Evolutionary conservation across 1,139 yeast genomes (phyloP), one percentile per base, ranked within the genome.

Genomic region (Suhomyces ambrosiae): DNA sequence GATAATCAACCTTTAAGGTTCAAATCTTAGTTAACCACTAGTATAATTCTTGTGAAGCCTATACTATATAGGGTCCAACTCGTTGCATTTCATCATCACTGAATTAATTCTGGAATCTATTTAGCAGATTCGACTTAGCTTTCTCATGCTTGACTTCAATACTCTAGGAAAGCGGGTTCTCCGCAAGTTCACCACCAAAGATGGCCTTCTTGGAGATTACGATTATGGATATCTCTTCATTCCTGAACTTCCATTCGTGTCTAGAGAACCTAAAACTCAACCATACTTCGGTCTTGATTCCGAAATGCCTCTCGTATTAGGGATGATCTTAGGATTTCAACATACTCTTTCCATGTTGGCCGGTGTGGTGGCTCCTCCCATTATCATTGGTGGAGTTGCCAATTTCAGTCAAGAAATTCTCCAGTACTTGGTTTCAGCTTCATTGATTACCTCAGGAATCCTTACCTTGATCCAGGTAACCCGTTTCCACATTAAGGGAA

Each of bases 281-380:
- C 95, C 95, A 9, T 88, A 88, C 60, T 88, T 88, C 53, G 88
- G 92, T 2, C 63, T 88, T 32, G 67, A 87, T 56, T 79, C 84
- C 27, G 86, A 82, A 5, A 81, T 89, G 80, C 97, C 97, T 0
- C 51, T 87, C 14, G 54, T 85, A 10, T 67, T 88, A 38, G 95
- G 95, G 1, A 61, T 85, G 37, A 48, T 88, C 5, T 73, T 89
- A 30, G 96, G 96, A 11, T 73, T 89, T 49, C 96, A 88, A 63
- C 97, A 89, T 58, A 70, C 95, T 1, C 65, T 89, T 49, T 83
- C 96, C 29, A 86, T 88, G 95, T 65, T 89, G 63, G 96, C 95
- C 7, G 96, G 96, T 53, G 79, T 89, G 33, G 84, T 85, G 27
- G 71, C 95, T n/a, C 95, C 96, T 5, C 94, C 96, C 2, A 63